Conservation (phyloP, 2,329 filamentous ascomycete genomes). For the Aspergillus udagawae region DNA sequence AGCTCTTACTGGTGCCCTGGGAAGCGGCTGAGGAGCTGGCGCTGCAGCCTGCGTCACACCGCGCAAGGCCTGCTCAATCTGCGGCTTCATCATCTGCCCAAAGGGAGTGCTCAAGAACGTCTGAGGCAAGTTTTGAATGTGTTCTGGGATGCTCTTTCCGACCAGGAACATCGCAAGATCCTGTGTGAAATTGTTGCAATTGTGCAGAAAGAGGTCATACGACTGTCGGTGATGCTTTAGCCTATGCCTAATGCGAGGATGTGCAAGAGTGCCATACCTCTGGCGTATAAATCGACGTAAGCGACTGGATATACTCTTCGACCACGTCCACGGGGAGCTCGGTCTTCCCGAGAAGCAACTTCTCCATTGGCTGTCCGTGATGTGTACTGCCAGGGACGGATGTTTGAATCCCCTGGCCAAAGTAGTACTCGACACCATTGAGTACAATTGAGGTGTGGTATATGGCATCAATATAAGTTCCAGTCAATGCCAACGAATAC, state of each 20-base stretch:
- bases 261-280: conserved; percentile 49
- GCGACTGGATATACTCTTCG: conserved; percentile 78
- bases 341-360: conserved; percentile 70
- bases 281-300: conserved; percentile 76
- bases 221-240: conserved; percentile 49
- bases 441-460: conserved; percentile 93
- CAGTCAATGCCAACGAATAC: conserved; percentile 58
- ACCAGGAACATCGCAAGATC: conserved; percentile 86
- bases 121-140: conserved; percentile 81
- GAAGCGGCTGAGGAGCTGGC: conserved; percentile 15
- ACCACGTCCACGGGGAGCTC: conserved; percentile 76
- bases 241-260: background rate
- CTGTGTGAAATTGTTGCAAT: conserved; percentile 97
- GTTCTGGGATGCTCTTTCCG: conserved; percentile 79
- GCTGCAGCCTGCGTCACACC: conserved; percentile 58
- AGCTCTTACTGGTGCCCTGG: conserved; percentile 13
- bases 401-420: conserved; percentile 80
- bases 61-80: conserved; percentile 63
- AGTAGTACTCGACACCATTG: conserved; percentile 82
- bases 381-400: conserved; percentile 79
- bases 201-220: conserved; percentile 85
- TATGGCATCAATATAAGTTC: conserved; percentile 78
- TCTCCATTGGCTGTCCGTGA: conserved; percentile 77
- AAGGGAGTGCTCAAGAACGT: conserved; percentile 82
- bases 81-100: conserved; percentile 80